Evolutionary conservation across 805 yeast genomes (phyloP).

Genomic region (Naumovozyma baii): DNA sequence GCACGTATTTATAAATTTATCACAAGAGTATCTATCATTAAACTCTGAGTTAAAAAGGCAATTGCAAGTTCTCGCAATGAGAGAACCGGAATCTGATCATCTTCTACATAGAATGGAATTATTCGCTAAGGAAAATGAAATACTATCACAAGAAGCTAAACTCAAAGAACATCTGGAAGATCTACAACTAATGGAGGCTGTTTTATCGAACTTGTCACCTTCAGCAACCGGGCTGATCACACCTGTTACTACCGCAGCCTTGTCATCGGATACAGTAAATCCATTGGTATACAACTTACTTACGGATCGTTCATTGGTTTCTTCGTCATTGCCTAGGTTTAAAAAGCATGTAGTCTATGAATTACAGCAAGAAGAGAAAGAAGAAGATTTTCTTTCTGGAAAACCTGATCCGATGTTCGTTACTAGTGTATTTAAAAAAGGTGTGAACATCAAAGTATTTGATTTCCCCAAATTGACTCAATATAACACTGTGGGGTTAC

Average conservation of each 20-base stretch:
- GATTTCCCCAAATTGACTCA: constrained; percentile 14
- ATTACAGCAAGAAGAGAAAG: not conserved
- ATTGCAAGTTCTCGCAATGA: constrained; percentile 4
- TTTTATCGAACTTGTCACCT: constrained; percentile 41
- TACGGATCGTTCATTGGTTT: constrained; percentile 83
- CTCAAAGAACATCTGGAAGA: constrained; percentile 48
- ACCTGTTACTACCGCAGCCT: constrained; percentile 65
- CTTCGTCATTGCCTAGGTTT: constrained; percentile 78
- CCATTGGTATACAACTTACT: constrained; percentile 84
- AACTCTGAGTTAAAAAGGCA: constrained; percentile 5
- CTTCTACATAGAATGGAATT: constrained; percentile 14
- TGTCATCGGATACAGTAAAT: constrained; percentile 39
- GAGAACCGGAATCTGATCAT: constrained; percentile 12
- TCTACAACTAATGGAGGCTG: constrained; percentile 49
- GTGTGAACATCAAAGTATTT: constrained; percentile 37
- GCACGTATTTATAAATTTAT: constrained; percentile 78
- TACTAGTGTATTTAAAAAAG: constrained; percentile 74
- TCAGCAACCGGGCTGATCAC: constrained; percentile 79
- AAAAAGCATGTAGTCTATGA: constrained; percentile 15
- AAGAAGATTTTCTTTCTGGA: constrained; percentile 10
- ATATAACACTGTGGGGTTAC: constrained; percentile 23
- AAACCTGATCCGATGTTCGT: constrained; percentile 19
- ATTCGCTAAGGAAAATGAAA: constrained; percentile 11
- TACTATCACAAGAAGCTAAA: constrained; percentile 20
- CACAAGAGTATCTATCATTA: constrained; percentile 50